A percentile compares a stretch with the other conserved stretches of the same genome.
phyloP scores from a whole-genome alignment of 108 stramenopile genomes.

The Skeletonema marinoi region DNA sequence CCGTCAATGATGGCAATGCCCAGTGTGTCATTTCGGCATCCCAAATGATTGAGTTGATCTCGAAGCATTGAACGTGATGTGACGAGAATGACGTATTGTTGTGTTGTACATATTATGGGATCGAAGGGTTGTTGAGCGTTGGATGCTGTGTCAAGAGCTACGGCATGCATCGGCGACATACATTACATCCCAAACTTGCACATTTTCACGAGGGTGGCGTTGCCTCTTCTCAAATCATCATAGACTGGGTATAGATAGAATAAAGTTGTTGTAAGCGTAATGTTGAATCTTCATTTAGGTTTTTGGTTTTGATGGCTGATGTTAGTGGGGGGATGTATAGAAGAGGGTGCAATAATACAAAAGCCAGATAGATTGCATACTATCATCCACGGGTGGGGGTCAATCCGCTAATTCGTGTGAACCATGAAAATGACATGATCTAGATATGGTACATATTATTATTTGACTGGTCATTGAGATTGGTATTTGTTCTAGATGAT shows the following conservation, averaged over 20 bases:
- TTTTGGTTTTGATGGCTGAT: neutral
- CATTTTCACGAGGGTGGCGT: neutral
- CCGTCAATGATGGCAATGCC: neutral
- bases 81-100: neutral
- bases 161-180: neutral
- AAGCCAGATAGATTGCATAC: no score
- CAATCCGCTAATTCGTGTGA: no score
- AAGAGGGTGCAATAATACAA: neutral
- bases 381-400: no score
- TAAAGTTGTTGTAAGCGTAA: neutral
- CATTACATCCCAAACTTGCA: neutral
- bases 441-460: no score
- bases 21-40: conserved; percentile 25
- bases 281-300: neutral
- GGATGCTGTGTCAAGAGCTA: neutral
- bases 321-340: neutral
- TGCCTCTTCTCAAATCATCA: neutral
- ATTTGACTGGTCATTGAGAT: neutral
- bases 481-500: neutral
- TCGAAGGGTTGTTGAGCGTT: neutral
- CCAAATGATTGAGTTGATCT: conserved; percentile 17
- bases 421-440: neutral
- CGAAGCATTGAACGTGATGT: conserved; percentile 7
- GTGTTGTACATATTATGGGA: neutral
- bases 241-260: neutral